Base-by-base conservation (phyloP, 2,329 filamentous ascomycete species). In the Elsinoe fawcettii region DNA sequence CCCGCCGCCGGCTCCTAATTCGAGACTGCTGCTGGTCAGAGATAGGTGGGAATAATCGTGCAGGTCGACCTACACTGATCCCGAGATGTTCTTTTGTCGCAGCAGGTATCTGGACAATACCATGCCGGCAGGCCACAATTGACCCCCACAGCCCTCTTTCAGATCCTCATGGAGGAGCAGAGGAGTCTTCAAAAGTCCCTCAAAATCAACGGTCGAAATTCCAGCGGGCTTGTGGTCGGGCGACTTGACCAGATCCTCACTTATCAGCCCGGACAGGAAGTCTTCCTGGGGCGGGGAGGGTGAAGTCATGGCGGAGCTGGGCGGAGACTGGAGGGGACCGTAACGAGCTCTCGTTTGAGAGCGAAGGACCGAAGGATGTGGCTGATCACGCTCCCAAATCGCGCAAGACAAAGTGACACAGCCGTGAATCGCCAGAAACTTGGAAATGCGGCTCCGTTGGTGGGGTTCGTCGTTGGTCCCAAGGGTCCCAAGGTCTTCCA, bases 41-140 rank as follows among this genome's bases (percentile, higher is more conserved):
- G 16, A 60, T 9, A 25, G 56, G 56, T 55, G 53, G 51, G 30
- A 20, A 37, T 37, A 47, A 22, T 30, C 18, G 16, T 27, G 16
- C 20, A 14, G 46, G 14, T 3, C 30, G 32, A 20, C 49, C 14
- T 39, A 53, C 49, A 53, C 20, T 36, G 49, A 39, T 25, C 49
- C 49, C 8, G 49, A 22, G 18, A 53, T 36, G n/a, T 53, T 25
- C 30, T 53, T 53, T 23, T 85, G 85, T 55, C 85, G 81, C 59
- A 97, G 77, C 79, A 97, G 81, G 69, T 97, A 95, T 71, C 86
- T 89, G 18, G 87, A 82, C 55, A 99, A 77, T 14, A 93, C 82
- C 83, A 95, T 87, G 9, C 93, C 93, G 0, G 92, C 92, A 2
- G 91, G 92, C 93, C 93, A 97, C 9, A 95, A 80, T 72, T 95